Evolutionary conservation across 2,329 filamentous ascomycete species (phyloP).

Genomic region (Dothidotthia symphoricarpi): DNA sequence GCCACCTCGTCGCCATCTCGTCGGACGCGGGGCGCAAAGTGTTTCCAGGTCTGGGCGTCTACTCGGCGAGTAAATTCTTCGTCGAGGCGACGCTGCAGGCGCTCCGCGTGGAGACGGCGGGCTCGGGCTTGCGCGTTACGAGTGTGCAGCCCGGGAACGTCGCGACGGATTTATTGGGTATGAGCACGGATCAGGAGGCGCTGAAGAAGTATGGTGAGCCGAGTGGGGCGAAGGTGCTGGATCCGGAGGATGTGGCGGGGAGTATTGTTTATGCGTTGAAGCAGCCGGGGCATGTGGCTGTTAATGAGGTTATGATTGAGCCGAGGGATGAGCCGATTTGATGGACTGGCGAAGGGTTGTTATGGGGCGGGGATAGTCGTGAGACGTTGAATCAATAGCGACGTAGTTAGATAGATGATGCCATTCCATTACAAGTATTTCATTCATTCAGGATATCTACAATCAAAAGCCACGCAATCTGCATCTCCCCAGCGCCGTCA

Average conservation of each 20-base stretch:
- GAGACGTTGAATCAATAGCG: too few relatives aligned
- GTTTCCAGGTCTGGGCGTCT: conserved; percentile 77
- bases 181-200: conserved; percentile 74
- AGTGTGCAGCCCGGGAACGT: conserved; percentile 76
- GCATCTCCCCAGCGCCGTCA: too few relatives aligned
- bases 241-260: conserved; percentile 68
- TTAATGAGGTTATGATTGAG: conserved; percentile 74
- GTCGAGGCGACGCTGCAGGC: conserved; percentile 77
- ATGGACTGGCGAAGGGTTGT: too few relatives aligned
- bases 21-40: conserved; percentile 80
- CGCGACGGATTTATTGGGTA: conserved; percentile 67
- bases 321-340: conserved; percentile 40
- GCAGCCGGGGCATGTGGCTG: conserved; percentile 72
- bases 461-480: too few relatives aligned
- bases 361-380: too few relatives aligned
- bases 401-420: too few relatives aligned
- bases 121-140: conserved; percentile 70
- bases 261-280: conserved; percentile 72
- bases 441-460: too few relatives aligned
- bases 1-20: conserved; percentile 78
- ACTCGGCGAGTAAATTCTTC: conserved; percentile 82
- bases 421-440: too few relatives aligned
- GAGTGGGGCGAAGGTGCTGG: conserved; percentile 71
- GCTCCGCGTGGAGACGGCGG: conserved; percentile 72
- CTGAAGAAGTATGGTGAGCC: conserved; percentile 77